These are phyloP conservation scores for Agrocybe pediades DNA, from an alignment of 768 basidiomycete genomes.

Conservation along the genomic window DNA sequence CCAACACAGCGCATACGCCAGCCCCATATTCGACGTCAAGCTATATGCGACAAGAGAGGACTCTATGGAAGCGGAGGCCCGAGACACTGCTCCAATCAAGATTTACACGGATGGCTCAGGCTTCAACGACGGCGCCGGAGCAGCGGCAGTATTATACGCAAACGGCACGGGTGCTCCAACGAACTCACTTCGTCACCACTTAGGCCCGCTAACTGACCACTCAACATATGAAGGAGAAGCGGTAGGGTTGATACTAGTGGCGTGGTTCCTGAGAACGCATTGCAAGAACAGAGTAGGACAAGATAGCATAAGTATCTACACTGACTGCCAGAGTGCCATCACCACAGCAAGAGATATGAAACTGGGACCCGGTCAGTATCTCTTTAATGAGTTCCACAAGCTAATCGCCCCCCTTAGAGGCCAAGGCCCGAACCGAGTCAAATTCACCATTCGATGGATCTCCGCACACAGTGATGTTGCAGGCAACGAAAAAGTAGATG, in stretches of 20 bases:
- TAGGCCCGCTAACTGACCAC: background rate
- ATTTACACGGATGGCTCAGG: background rate
- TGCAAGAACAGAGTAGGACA: background rate
- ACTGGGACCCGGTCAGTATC: slow-evolving; percentile 5
- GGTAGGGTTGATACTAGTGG: background rate
- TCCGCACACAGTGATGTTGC: slow-evolving; percentile 1
- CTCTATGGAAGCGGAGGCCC: slow-evolving; percentile 6
- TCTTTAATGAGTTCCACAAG: background rate
- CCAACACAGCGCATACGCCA: background rate
- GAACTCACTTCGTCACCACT: background rate
- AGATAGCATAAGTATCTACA: background rate
- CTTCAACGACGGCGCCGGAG: background rate
- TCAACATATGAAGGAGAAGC: background rate
- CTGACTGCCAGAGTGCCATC: background rate
- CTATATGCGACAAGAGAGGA: slow-evolving; percentile 11
- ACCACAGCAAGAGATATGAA: background rate
- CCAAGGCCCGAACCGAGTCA: background rate
- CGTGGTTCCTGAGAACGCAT: background rate
- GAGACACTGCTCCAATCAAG: background rate
- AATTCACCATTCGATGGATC: background rate
- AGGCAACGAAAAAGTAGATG: slow-evolving; percentile 2
- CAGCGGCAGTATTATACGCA: background rate
- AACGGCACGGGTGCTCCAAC: background rate
- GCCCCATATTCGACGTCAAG: slow-evolving; percentile 9
- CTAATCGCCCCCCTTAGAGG: background rate